Evolutionary conservation across 1,139 yeast species (phyloP).

Genomic region (Saccharomyces hybrid): DNA sequence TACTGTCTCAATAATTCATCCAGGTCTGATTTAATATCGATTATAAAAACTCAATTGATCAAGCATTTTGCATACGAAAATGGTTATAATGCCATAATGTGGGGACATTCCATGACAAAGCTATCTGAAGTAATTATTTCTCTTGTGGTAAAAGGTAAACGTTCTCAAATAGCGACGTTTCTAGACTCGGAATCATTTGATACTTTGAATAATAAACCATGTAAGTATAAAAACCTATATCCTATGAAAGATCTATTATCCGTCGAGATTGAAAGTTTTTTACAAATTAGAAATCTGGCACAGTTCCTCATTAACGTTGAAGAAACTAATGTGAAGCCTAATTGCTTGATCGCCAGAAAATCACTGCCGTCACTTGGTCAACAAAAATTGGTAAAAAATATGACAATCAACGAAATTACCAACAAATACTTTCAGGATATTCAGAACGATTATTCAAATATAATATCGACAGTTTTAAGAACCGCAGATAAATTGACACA

Average conservation of each 20-base stretch:
- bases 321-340: background rate
- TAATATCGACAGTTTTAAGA: conserved; percentile 87
- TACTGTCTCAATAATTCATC: conserved; percentile 46
- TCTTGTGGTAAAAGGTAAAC: conserved; percentile 85
- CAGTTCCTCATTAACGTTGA: conserved; percentile 11
- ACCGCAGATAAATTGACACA: conserved; percentile 75
- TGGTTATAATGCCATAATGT: conserved; percentile 49
- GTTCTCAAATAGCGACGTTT: conserved; percentile 51
- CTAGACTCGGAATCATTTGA: conserved; percentile 41
- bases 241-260: conserved; percentile 71
- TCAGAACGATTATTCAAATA: conserved; percentile 80
- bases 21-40: conserved; percentile 50
- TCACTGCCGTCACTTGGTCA: background rate
- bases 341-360: background rate
- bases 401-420: conserved; percentile 76
- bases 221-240: conserved; percentile 41
- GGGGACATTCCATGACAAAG: conserved; percentile 77
- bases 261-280: conserved; percentile 55
- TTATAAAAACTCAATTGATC: conserved; percentile 45
- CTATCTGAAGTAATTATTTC: conserved; percentile 75
- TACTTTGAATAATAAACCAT: conserved; percentile 23
- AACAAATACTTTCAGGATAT: conserved; percentile 64
- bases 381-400: conserved; percentile 43
- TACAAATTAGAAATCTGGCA: conserved; percentile 11
- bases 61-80: conserved; percentile 41